Conservation (phyloP, 257 asterid genomes). For the Phtheirospermum japonicum region DNA sequence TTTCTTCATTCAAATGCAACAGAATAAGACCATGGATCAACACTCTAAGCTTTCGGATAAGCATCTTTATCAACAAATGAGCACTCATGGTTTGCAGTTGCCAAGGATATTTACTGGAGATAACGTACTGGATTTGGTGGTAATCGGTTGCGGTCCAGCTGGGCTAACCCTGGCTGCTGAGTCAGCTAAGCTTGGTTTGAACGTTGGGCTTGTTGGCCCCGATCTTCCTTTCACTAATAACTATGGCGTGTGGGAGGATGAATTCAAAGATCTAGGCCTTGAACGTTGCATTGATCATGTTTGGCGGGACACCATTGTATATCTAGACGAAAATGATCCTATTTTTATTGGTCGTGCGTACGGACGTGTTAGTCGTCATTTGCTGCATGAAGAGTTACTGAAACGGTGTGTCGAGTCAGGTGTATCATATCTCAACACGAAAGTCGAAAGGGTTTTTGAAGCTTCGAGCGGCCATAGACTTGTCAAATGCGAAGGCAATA, state of each 20-base stretch:
- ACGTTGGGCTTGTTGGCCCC: slow-evolving; percentile 94
- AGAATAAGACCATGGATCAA: slow-evolving; percentile 66
- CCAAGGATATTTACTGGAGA: slow-evolving; percentile 55
- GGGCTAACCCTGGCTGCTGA: slow-evolving; percentile 99
- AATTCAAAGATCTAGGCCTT: slow-evolving; percentile 98
- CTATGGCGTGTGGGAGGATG: slow-evolving; percentile 99
- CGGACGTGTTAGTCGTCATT: slow-evolving; percentile 97
- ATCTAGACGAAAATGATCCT: slow-evolving; percentile 79
- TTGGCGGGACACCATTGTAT: slow-evolving; percentile 93
- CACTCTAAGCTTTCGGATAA: slow-evolving; percentile 88
- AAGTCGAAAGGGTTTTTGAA: slow-evolving; percentile 85
- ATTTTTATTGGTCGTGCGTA: slow-evolving; percentile 87
- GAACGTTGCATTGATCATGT: slow-evolving; percentile 95
- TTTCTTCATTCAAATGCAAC: slow-evolving; percentile 91
- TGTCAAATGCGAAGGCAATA: slow-evolving; percentile 76
- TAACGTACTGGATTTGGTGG: slow-evolving; percentile 79
- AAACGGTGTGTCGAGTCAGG: slow-evolving; percentile 97
- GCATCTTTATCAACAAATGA: slow-evolving; percentile 19
- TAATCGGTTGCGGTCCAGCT: slow-evolving; percentile 99
- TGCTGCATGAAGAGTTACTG: slow-evolving; percentile 92
- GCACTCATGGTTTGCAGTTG: slow-evolving; percentile 56
- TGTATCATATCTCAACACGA: slow-evolving; percentile 81
- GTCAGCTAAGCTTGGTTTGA: slow-evolving; percentile 90
- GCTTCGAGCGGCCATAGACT: slow-evolving; percentile 81
- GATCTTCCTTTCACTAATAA: slow-evolving; percentile 99